Percentiles rank a stretch among this genome's conserved stretches.
Conservation (phyloP, 1,284 basidiomycete genomes). For the Boletus albobrunnescens region DNA sequence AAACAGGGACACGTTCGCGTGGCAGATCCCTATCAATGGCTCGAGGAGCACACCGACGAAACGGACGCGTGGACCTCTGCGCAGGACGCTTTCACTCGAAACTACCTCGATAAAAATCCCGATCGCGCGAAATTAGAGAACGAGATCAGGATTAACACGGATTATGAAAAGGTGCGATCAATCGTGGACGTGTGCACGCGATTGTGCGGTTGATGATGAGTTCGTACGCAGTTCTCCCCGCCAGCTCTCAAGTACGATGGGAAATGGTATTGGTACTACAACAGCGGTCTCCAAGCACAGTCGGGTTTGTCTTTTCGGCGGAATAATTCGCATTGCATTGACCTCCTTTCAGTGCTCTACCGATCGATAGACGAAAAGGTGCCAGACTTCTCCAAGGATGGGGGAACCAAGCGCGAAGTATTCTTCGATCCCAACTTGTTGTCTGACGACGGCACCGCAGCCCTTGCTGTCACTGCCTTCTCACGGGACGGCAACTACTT, state of each 20-base stretch:
- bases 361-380: conserved; percentile 55
- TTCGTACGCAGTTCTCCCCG: conserved; percentile 48
- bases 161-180: conserved; percentile 64
- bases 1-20: conserved; percentile 57
- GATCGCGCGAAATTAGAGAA: conserved; percentile 56
- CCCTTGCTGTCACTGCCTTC: conserved; percentile 56
- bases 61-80: conserved; percentile 60
- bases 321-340: background rate
- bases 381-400: conserved; percentile 48
- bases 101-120: conserved; percentile 58
- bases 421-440: conserved; percentile 80
- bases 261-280: conserved; percentile 76
- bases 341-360: conserved; percentile 50
- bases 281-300: conserved; percentile 68
- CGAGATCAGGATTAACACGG: conserved; percentile 57
- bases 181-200: background rate
- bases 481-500: conserved; percentile 67
- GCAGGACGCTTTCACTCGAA: conserved; percentile 59
- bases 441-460: conserved; percentile 69
- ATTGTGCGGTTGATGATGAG: conserved; percentile 1
- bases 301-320: conserved; percentile 39
- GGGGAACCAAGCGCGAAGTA: conserved; percentile 52
- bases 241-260: conserved; percentile 61
- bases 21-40: conserved; percentile 71
- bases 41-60: conserved; percentile 59